Percentiles rank a stretch among this genome's conserved stretches.
These are phyloP conservation scores for Magnaporthiopsis rhizophila DNA, from an alignment of 2,329 filamentous ascomycete species.

Conservation along the genomic window DNA sequence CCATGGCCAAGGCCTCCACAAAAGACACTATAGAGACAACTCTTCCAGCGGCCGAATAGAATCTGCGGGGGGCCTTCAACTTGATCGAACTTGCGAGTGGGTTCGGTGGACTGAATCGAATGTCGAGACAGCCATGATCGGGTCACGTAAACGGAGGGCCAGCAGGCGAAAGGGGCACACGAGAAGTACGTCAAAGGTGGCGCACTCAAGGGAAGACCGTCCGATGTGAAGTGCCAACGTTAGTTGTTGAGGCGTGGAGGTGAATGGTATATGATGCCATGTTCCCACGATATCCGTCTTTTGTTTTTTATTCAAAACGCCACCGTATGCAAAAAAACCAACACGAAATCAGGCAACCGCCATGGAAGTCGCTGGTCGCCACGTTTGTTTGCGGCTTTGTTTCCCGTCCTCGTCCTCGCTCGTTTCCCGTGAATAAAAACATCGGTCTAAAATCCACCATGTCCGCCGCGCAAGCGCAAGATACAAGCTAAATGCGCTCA, in stretches of 20 bases:
- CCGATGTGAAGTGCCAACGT: not conserved
- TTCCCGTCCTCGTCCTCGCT: not conserved
- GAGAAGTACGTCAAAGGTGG: not conserved
- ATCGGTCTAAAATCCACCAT: not conserved
- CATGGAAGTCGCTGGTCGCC: not conserved
- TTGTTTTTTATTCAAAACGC: not conserved
- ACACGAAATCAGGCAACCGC: not conserved
- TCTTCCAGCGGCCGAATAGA: too few species aligned
- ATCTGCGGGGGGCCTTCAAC: too few species aligned
- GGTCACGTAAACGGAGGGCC: too few species aligned
- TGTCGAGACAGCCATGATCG: not conserved
- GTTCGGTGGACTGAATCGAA: too few species aligned
- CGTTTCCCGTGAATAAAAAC: not conserved
- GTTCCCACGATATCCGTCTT: slow-evolving; percentile 3
- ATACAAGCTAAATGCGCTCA: too few species aligned
- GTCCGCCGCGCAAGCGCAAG: too few species aligned
- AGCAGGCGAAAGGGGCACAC: not conserved
- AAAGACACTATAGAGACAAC: too few species aligned
- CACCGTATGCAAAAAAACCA: slow-evolving; percentile 4
- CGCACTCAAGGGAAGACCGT: not conserved
- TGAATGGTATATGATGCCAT: not conserved
- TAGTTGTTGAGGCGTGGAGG: not conserved
- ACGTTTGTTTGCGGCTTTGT: too few species aligned
- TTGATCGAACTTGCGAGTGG: too few species aligned
- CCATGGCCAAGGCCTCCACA: too few species aligned